Evolutionary conservation across 306 rosid species (phyloP).

Genomic region (Styphnolobium japonicum): DNA sequence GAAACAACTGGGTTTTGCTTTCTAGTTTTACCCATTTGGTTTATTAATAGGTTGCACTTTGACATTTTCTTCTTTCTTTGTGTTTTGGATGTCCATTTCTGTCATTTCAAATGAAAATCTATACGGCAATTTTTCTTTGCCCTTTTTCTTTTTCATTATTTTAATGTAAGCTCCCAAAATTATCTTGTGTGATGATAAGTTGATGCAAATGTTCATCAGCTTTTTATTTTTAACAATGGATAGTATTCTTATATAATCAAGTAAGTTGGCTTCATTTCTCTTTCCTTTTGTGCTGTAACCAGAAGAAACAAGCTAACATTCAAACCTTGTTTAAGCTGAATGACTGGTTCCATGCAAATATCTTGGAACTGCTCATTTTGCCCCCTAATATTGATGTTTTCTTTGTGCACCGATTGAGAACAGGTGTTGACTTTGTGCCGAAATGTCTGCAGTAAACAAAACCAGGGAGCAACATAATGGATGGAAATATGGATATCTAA

Average conservation of each 20-base stretch:
- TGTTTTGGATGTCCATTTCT: background rate
- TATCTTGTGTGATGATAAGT: background rate
- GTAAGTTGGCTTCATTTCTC: background rate
- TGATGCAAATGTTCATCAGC: background rate
- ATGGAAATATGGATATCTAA: background rate
- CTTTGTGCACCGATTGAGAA: background rate
- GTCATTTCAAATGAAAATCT: background rate
- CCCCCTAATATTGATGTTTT: background rate
- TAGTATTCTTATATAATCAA: background rate
- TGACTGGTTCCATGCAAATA: background rate
- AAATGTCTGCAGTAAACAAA: background rate
- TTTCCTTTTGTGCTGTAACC: background rate
- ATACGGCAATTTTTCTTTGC: background rate
- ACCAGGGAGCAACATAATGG: background rate
- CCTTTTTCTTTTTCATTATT: no score
- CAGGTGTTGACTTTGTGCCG: background rate
- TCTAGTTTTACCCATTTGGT: conserved; percentile 5
- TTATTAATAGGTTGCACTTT: background rate
- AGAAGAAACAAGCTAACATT: background rate
- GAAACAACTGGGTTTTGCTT: conserved; percentile 1
- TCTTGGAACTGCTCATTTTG: background rate
- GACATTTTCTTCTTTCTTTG: background rate
- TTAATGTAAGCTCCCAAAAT: background rate
- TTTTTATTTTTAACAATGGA: no score
- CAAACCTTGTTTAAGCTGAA: background rate